Conservation (phyloP, 2,329 filamentous ascomycete genomes). For the Fusarium sp. region DNA sequence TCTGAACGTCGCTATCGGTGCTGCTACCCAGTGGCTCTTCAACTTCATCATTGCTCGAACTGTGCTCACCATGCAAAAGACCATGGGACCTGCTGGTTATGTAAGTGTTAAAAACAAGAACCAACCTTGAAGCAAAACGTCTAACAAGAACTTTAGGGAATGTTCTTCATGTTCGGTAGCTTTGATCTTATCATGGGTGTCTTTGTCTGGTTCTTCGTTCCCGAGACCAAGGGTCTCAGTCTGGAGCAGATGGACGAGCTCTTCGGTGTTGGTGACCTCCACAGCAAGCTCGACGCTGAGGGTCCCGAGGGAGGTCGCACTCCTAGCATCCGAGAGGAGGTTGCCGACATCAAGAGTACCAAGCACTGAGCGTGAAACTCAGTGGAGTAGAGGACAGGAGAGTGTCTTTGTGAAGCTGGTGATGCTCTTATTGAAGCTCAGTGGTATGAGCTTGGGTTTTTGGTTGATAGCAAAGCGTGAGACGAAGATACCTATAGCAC, state of each 20-base stretch:
- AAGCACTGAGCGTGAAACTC: slow-evolving; percentile 13
- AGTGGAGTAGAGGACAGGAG: background rate
- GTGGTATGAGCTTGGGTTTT: slow-evolving; percentile 5
- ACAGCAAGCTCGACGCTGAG: slow-evolving; percentile 53
- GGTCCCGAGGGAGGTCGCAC: slow-evolving; percentile 51
- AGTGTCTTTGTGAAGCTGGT: background rate
- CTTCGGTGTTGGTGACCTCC: slow-evolving; percentile 70
- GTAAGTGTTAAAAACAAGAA: slow-evolving; percentile 49
- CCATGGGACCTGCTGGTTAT: slow-evolving; percentile 60
- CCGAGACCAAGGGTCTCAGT: slow-evolving; percentile 77
- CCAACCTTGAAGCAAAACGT: background rate
- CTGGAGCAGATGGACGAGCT: slow-evolving; percentile 78
- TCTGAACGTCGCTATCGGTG: slow-evolving; percentile 77
- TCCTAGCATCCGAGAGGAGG: slow-evolving; percentile 50
- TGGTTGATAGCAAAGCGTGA: background rate
- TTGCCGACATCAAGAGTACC: slow-evolving; percentile 33
- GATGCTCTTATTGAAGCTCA: background rate
- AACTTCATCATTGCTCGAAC: slow-evolving; percentile 78
- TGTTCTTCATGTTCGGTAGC: slow-evolving; percentile 78
- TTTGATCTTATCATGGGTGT: slow-evolving; percentile 77
- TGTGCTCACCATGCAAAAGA: slow-evolving; percentile 77
- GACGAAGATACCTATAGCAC: slow-evolving; percentile 7
- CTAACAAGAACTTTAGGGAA: slow-evolving; percentile 59
- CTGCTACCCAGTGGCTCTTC: slow-evolving; percentile 81
- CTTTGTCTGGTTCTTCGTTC: slow-evolving; percentile 77